These are phyloP conservation scores for Cyclostephanos invisitatus DNA, from an alignment of 108 stramenopile genomes.

Conservation along the genomic window DNA sequence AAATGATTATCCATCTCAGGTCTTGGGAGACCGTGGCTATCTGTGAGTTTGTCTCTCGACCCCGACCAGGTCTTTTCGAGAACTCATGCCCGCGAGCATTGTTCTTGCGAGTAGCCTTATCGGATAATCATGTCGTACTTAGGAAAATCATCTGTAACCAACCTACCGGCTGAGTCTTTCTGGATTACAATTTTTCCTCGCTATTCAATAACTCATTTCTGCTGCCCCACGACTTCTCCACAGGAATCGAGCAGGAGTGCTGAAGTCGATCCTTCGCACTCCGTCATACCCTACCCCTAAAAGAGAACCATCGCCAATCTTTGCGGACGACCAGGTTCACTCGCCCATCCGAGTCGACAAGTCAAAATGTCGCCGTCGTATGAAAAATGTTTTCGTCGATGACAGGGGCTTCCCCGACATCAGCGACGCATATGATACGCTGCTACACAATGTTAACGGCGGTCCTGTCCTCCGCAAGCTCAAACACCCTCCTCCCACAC, in stretches of 20 bases:
- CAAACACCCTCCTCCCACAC: background rate
- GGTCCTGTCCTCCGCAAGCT: constrained; percentile 6
- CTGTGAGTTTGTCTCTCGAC: no score
- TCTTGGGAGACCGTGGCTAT: background rate
- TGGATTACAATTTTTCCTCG: background rate
- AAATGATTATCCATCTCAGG: background rate
- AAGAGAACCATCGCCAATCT: background rate
- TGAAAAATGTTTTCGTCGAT: background rate
- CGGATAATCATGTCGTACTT: background rate
- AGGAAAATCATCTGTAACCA: background rate
- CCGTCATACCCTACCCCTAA: background rate
- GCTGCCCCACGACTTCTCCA: no score
- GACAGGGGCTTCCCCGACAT: constrained; percentile 3
- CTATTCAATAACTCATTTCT: background rate
- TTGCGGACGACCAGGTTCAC: background rate
- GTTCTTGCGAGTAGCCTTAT: background rate
- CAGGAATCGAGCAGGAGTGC: no score
- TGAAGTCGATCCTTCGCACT: background rate
- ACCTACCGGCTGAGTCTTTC: background rate
- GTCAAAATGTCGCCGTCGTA: background rate
- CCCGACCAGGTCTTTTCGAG: background rate
- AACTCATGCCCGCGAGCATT: background rate
- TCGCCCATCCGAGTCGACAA: constrained; percentile 1
- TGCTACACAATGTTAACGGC: background rate
- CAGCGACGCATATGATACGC: background rate